phyloP scores from a whole-genome alignment of 2,329 filamentous ascomycete species.

The Lachnellula arida region DNA sequence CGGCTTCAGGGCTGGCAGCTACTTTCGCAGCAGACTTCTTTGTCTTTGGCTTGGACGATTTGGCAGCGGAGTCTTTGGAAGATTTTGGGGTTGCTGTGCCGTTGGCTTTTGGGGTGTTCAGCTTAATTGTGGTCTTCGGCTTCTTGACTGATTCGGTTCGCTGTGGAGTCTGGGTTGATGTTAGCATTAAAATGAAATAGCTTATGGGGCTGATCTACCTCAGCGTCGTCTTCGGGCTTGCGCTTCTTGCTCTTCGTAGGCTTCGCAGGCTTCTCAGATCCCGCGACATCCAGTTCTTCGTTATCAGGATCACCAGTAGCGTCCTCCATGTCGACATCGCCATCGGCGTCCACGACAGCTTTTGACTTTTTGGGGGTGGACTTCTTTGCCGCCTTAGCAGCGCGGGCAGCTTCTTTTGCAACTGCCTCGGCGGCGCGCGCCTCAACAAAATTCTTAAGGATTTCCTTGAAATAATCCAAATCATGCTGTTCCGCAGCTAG shows the following conservation, averaged over 20 bases:
- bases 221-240: slow-evolving; percentile 76
- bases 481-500: slow-evolving; percentile 75
- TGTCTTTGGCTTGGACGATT: slow-evolving; percentile 39
- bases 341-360: slow-evolving; percentile 44
- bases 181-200: slow-evolving; percentile 16
- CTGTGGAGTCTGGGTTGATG: slow-evolving; percentile 46
- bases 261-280: slow-evolving; percentile 49
- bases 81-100: slow-evolving; percentile 31
- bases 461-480: slow-evolving; percentile 75
- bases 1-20: slow-evolving; percentile 50
- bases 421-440: slow-evolving; percentile 52
- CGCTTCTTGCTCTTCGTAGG: slow-evolving; percentile 67
- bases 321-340: slow-evolving; percentile 59
- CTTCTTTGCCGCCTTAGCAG: slow-evolving; percentile 47
- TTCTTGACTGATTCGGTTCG: slow-evolving; percentile 61
- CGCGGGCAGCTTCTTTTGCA: slow-evolving; percentile 41
- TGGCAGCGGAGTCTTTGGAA: slow-evolving; percentile 31
- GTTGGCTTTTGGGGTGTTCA: slow-evolving; percentile 66
- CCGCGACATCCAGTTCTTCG: slow-evolving; percentile 40
- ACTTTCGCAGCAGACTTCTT: slow-evolving; percentile 51
- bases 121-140: slow-evolving; percentile 63
- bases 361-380: slow-evolving; percentile 35
- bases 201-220: slow-evolving; percentile 43
- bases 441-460: slow-evolving; percentile 67
- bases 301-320: slow-evolving; percentile 47